A percentile compares a stretch with the other conserved stretches of the same genome.
These are phyloP conservation scores for Chlamydomonas reinhardtii DNA, from an alignment of 163 green algal species.

Conservation along the genomic window DNA sequence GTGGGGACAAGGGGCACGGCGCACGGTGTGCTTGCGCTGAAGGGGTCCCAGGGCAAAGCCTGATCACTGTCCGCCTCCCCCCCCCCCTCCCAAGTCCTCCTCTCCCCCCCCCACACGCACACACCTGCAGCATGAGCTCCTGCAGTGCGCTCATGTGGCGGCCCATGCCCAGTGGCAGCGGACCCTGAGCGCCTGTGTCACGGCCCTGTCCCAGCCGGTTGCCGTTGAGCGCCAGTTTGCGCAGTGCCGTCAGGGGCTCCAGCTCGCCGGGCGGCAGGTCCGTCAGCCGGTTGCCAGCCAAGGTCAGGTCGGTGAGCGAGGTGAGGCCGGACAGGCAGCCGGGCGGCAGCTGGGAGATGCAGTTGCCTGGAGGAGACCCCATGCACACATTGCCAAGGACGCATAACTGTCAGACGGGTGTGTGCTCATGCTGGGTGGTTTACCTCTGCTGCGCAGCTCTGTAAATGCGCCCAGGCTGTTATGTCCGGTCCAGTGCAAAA, in stretches of 20 bases:
- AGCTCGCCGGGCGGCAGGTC: conserved; percentile 61
- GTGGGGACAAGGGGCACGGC: no score
- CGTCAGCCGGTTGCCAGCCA: conserved; percentile 76
- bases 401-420: no score
- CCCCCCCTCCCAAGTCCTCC: no score
- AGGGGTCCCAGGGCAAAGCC: no score
- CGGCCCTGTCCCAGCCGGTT: conserved; percentile 64
- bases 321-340: conserved; percentile 38
- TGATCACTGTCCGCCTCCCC: no score
- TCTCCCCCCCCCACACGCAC: no score
- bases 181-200: not conserved
- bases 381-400: not conserved
- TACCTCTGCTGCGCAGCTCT: no score
- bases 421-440: no score
- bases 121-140: conserved; percentile 44
- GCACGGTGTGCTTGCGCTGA: no score
- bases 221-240: conserved; percentile 71
- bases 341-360: conserved; percentile 54
- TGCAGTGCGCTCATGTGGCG: not conserved
- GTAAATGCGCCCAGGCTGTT: no score
- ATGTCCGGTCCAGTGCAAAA: no score
- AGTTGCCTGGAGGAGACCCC: conserved; percentile 64
- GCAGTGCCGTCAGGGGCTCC: conserved; percentile 54
- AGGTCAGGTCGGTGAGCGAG: conserved; percentile 71
- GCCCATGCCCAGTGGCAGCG: not conserved